Percentiles rank a stretch among this genome's conserved stretches.
Evolutionary conservation across 352 stramenopile species (phyloP).

Genomic region (Globisporangium carolinianum): DNA sequence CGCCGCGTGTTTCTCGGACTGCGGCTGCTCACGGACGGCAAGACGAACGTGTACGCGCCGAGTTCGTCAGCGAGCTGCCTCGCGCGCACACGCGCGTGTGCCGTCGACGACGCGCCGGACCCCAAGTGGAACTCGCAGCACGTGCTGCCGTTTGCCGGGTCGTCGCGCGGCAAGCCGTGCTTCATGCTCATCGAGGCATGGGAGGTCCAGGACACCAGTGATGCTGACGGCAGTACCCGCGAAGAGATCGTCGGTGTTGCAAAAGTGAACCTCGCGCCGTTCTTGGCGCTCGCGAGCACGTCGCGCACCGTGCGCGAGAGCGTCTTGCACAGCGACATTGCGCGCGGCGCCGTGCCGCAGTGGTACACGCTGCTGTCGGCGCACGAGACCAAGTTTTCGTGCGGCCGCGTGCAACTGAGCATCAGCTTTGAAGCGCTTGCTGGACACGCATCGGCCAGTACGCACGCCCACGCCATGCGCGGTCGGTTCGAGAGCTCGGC

Average conservation of each 20-base stretch:
- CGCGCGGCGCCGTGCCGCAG: conserved; percentile 70
- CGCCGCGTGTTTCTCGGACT: conserved; percentile 60
- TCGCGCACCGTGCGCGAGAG: conserved; percentile 78
- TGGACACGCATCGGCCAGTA: background rate
- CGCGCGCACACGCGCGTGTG: conserved; percentile 51
- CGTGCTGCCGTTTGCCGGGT: conserved; percentile 65
- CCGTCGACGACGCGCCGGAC: conserved; percentile 43
- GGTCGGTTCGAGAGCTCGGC: conserved; percentile 10
- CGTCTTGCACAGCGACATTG: conserved; percentile 80
- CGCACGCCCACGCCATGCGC: background rate
- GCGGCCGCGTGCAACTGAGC: conserved; percentile 77
- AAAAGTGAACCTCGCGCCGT: conserved; percentile 86
- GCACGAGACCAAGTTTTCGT: conserved; percentile 81
- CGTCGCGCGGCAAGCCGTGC: conserved; percentile 65
- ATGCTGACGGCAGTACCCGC: conserved; percentile 26
- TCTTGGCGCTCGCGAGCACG: conserved; percentile 73
- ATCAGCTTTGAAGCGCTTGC: conserved; percentile 73
- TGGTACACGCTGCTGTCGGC: conserved; percentile 84
- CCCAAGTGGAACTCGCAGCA: conserved; percentile 82
- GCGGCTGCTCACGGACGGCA: conserved; percentile 71
- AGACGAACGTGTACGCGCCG: conserved; percentile 84
- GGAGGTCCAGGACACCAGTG: conserved; percentile 41
- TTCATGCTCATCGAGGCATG: conserved; percentile 87
- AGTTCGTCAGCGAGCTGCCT: conserved; percentile 71
- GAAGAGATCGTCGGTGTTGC: conserved; percentile 78